Base-by-base conservation (phyloP, 306 rosid genomes). In the Pachyrhizus erosus region DNA sequence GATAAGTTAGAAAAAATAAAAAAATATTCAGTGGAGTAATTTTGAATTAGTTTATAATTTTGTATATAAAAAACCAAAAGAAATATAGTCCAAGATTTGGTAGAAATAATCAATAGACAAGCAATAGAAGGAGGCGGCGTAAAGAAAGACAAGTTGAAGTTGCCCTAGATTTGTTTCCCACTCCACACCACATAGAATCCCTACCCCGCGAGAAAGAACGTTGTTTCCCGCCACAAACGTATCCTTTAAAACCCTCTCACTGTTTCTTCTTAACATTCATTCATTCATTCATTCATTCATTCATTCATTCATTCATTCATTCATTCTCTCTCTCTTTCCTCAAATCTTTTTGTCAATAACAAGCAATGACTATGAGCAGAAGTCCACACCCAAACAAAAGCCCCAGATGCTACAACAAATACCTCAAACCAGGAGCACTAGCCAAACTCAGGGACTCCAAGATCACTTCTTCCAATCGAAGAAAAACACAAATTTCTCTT, bases 401-500 rank as follows among this genome's bases (percentile, higher is more conserved):
- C 15, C 29, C 67, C 5, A 24, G 0, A 31, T 33, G 0, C 31
- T 31, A 29, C 72, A 39, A 18, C 11, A 84, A 24, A 11, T 87
- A 72, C 54, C 69, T 81, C 0, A 87, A 66, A 12, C 85, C 85
- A 37, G 80, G 80, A 11, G 85, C 80, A 0, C 85, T 81, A 0
- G 75, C 80, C 10, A 66, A 49, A 64, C 76, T 81, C 12, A 73
- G 80, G 0, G 75, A 81, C 60, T 64, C 76, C 68, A 81, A 65
- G 4, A 74, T 81, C 68, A 34, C 17, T 0, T 45, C 51, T 5
- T 34, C 20, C 1, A 6, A 37, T 5, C 17, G 49, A 26, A 31
- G 0, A 49, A 13, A 6, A 10, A 20, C 15, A 3, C 12, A 11
- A 10, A 48, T 4, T 15, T 37, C 69, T 48, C 75, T 48, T 7